phyloP scores from a whole-genome alignment of 225 moss, liverwort and hornwort genomes.

The Polytrichum commune region DNA sequence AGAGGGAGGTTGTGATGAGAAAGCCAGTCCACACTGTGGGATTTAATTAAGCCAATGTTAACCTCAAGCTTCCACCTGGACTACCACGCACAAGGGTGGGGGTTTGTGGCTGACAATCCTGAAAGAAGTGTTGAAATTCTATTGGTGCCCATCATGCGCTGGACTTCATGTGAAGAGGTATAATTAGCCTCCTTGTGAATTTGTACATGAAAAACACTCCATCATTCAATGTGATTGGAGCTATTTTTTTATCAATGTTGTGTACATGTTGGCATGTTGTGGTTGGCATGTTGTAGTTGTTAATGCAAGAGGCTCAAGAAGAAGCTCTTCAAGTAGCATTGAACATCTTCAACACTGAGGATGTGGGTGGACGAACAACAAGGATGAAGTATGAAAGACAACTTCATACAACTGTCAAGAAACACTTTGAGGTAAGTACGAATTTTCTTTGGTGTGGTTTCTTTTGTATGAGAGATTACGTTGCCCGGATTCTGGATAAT shows the following conservation, averaged over 20 bases:
- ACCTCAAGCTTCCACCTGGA: too few species aligned
- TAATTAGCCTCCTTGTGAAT: not conserved
- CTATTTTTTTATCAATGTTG: too few species aligned
- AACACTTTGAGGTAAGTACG: constrained; percentile 55
- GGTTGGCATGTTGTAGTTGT: constrained; percentile 24
- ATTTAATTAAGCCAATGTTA: too few species aligned
- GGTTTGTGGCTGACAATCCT: constrained; percentile 55
- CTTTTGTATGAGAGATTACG: too few species aligned
- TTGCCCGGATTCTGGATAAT: too few species aligned
- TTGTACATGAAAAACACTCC: too few species aligned
- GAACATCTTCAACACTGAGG: constrained; percentile 70
- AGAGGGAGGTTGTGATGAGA: too few species aligned
- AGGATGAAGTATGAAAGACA: constrained; percentile 79
- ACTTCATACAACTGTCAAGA: constrained; percentile 55
- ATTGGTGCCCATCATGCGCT: constrained; percentile 64
- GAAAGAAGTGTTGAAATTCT: constrained; percentile 44
- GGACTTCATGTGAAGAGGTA: constrained; percentile 87
- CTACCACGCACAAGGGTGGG: too few species aligned
- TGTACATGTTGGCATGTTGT: too few species aligned
- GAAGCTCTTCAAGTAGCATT: constrained; percentile 68
- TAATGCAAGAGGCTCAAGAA: constrained; percentile 75
- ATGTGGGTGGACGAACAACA: constrained; percentile 65
- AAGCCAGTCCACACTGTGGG: too few species aligned
- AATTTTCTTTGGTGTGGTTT: too few species aligned
- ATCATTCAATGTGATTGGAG: too few species aligned